Conservation (phyloP, 352 stramenopile genomes). For the Pythium folliculosum region DNA sequence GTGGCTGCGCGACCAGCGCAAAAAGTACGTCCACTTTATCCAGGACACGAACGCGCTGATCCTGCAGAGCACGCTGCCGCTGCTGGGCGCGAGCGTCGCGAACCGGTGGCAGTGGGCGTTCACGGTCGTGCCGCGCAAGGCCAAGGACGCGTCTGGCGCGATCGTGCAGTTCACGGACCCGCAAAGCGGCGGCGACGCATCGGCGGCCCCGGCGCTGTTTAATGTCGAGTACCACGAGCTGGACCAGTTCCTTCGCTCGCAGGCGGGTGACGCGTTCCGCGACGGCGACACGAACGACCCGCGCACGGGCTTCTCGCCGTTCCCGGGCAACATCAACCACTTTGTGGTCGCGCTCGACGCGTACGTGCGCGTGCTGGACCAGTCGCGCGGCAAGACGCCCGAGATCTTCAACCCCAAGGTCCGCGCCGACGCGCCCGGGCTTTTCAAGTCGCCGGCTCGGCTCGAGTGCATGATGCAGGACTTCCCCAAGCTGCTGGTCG, state of each 20-base stretch:
- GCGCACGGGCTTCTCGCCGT: constrained; percentile 52
- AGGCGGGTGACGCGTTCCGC: constrained; percentile 42
- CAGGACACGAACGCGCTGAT: constrained; percentile 96
- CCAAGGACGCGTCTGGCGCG: constrained; percentile 87
- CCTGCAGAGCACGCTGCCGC: constrained; percentile 90
- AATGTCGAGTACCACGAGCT: constrained; percentile 82
- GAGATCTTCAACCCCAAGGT: constrained; percentile 81
- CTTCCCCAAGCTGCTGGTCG: constrained; percentile 63
- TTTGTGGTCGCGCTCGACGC: constrained; percentile 52
- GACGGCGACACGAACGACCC: constrained; percentile 67
- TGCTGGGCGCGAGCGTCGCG: constrained; percentile 86
- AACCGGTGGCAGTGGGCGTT: constrained; percentile 92
- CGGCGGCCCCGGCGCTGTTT: constrained; percentile 37
- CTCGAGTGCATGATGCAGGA: constrained; percentile 86
- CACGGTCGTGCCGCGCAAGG: constrained; percentile 92
- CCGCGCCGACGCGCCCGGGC: constrained; percentile 29
- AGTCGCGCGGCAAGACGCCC: constrained; percentile 53
- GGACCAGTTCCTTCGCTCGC: constrained; percentile 61
- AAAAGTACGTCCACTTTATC: constrained; percentile 95
- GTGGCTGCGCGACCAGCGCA: constrained; percentile 81
- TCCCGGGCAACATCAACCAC: constrained; percentile 80
- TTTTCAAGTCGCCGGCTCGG: constrained; percentile 65
- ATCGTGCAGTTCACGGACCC: constrained; percentile 57
- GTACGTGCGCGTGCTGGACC: constrained; percentile 53
- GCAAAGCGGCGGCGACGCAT: background rate